Evolutionary conservation across 2,329 filamentous ascomycete species (phyloP).

Genomic region (Akanthomyces uredinophilus): DNA sequence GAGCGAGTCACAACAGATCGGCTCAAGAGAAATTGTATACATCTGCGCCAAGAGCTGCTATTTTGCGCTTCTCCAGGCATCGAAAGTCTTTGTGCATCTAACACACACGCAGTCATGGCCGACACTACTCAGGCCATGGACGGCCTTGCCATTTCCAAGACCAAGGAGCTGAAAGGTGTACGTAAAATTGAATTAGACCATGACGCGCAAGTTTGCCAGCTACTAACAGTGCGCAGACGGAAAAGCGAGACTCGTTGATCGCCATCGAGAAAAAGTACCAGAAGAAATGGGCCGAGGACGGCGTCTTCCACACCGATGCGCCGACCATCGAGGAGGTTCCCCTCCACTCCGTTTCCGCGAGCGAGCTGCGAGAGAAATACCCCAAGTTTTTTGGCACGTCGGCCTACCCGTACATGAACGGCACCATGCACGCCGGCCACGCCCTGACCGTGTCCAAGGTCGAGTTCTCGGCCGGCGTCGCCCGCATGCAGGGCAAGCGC

Average conservation of each 20-base stretch:
- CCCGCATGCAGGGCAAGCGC: slow-evolving; percentile 84
- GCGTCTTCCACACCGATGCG: slow-evolving; percentile 79
- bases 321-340: slow-evolving; percentile 75
- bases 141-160: slow-evolving; percentile 50
- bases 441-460: slow-evolving; percentile 88
- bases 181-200: slow-evolving; percentile 21
- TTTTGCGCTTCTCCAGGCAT: background rate
- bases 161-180: slow-evolving; percentile 56
- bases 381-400: slow-evolving; percentile 81
- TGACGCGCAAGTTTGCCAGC: background rate
- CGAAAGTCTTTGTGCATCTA: background rate
- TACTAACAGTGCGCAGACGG: slow-evolving; percentile 51
- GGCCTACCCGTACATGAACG: slow-evolving; percentile 69
- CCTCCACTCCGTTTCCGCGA: slow-evolving; percentile 65
- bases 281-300: slow-evolving; percentile 48
- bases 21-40: background rate
- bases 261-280: slow-evolving; percentile 90
- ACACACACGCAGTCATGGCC: slow-evolving; percentile 36
- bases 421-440: slow-evolving; percentile 84
- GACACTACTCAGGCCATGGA: slow-evolving; percentile 44
- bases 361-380: slow-evolving; percentile 70
- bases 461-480: slow-evolving; percentile 84
- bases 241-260: slow-evolving; percentile 80
- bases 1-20: slow-evolving; percentile 4
- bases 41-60: background rate